Percentiles rank a stretch among this genome's conserved stretches.
Conservation (phyloP, 2,329 filamentous ascomycete species). For the Septoria petroselini region DNA sequence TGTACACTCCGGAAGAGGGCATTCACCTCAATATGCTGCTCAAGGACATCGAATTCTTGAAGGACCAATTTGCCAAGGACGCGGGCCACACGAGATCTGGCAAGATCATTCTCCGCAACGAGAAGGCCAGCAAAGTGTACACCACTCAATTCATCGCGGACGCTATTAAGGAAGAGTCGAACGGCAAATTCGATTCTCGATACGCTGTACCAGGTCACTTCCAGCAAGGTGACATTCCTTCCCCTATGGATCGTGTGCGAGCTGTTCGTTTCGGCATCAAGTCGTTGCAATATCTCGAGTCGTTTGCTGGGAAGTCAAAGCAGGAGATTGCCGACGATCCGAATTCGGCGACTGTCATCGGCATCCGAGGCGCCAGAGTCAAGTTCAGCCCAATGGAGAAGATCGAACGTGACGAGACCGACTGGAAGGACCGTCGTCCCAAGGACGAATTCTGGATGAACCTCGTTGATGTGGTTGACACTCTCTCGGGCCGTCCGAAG, state of each 20-base stretch:
- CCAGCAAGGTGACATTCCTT: conserved; percentile 89
- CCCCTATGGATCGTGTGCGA: conserved; percentile 91
- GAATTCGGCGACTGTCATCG: conserved; percentile 76
- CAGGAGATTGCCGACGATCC: conserved; percentile 70
- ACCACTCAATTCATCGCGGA: conserved; percentile 89
- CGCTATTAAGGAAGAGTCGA: conserved; percentile 91
- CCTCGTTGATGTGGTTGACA: conserved; percentile 78
- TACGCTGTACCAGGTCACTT: conserved; percentile 91
- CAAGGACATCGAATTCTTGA: conserved; percentile 82
- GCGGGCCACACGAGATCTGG: conserved; percentile 85
- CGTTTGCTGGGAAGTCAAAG: conserved; percentile 63
- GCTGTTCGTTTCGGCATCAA: conserved; percentile 90
- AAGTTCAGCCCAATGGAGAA: conserved; percentile 79
- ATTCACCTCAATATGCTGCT: conserved; percentile 91
- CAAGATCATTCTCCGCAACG: conserved; percentile 93
- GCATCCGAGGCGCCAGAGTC: conserved; percentile 84
- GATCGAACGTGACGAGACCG: conserved; percentile 80
- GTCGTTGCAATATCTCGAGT: conserved; percentile 87
- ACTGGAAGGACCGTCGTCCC: conserved; percentile 87
- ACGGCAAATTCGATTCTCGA: conserved; percentile 86
- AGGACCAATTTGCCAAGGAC: conserved; percentile 79
- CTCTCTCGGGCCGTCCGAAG: conserved; percentile 66
- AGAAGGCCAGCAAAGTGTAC: conserved; percentile 87
- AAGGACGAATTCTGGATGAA: conserved; percentile 80
- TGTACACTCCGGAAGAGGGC: conserved; percentile 96